Conservation (phyloP, 805 yeast species). For the Ascoidea rubescens region DNA sequence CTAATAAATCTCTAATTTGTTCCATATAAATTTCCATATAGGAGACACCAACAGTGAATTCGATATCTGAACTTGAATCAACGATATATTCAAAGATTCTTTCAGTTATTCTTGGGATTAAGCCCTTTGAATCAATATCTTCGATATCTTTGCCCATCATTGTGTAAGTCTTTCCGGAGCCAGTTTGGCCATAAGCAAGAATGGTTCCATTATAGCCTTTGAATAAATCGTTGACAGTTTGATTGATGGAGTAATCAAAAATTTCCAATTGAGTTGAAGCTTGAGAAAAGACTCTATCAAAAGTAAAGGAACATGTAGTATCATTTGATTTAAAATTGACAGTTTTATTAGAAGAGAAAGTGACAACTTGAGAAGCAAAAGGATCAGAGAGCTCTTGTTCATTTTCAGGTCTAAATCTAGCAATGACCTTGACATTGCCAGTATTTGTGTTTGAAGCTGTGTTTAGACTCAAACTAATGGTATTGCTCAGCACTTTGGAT, state of each 20-base stretch:
- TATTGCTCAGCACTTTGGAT: too few species aligned
- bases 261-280: conserved; percentile 39
- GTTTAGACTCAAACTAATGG: background rate
- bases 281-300: conserved; percentile 49
- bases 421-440: conserved; percentile 48
- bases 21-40: conserved; percentile 79
- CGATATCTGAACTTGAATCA: conserved; percentile 33
- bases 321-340: conserved; percentile 13
- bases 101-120: conserved; percentile 61
- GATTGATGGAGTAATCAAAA: conserved; percentile 42
- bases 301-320: conserved; percentile 28
- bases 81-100: conserved; percentile 44
- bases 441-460: background rate
- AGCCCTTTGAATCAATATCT: conserved; percentile 32
- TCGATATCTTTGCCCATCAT: conserved; percentile 49
- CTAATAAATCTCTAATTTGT: conserved; percentile 54
- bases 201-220: conserved; percentile 71
- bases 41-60: conserved; percentile 54
- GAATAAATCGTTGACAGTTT: conserved; percentile 56
- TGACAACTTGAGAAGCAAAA: background rate
- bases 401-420: conserved; percentile 53
- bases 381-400: conserved; percentile 5
- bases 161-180: conserved; percentile 64
- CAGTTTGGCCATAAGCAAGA: conserved; percentile 69
- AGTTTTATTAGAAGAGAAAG: conserved; percentile 17